Percentiles rank a stretch among this genome's conserved stretches.
phyloP scores from a whole-genome alignment of 164 flowering plant species.

The Kalanchoe fedtschenkoi region DNA sequence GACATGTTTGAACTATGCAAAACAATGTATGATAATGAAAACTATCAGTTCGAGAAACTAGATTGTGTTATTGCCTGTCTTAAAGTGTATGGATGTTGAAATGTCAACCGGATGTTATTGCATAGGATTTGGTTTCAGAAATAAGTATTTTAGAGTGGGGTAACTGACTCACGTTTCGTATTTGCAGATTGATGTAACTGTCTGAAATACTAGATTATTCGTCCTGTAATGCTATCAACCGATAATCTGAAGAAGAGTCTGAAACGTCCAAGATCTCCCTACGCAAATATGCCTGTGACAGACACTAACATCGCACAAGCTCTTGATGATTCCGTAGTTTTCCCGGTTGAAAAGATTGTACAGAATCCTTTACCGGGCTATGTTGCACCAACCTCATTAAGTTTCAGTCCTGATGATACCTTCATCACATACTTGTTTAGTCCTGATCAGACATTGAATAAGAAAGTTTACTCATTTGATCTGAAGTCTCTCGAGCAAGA shows the following conservation, averaged over 20 bases:
- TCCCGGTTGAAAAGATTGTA: conserved; percentile 75
- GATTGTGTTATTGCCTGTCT: too few relatives aligned
- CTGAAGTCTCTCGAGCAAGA: conserved; percentile 38
- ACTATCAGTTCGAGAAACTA: too few relatives aligned
- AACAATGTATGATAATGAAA: too few relatives aligned
- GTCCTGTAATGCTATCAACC: conserved; percentile 53
- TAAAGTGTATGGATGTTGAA: too few relatives aligned
- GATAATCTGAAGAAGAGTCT: conserved; percentile 29
- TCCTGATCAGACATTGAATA: conserved; percentile 59
- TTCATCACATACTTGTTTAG: conserved; percentile 58
- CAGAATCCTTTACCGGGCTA: conserved; percentile 79
- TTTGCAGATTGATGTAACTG: conserved; percentile 1
- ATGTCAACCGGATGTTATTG: too few relatives aligned
- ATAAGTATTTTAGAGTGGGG: neutral
- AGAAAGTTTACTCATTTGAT: conserved; percentile 61
- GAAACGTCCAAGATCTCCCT: conserved; percentile 32
- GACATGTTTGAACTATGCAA: too few relatives aligned
- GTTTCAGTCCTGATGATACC: conserved; percentile 74
- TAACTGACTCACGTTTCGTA: neutral
- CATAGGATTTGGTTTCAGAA: neutral
- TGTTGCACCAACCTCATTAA: conserved; percentile 45
- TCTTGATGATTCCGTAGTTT: conserved; percentile 29
- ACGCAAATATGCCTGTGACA: conserved; percentile 45
- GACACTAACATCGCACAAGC: conserved; percentile 23
- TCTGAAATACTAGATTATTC: neutral